Conservation (phyloP, 2,329 filamentous ascomycete species). For the Gaeumannomyces tritici region DNA sequence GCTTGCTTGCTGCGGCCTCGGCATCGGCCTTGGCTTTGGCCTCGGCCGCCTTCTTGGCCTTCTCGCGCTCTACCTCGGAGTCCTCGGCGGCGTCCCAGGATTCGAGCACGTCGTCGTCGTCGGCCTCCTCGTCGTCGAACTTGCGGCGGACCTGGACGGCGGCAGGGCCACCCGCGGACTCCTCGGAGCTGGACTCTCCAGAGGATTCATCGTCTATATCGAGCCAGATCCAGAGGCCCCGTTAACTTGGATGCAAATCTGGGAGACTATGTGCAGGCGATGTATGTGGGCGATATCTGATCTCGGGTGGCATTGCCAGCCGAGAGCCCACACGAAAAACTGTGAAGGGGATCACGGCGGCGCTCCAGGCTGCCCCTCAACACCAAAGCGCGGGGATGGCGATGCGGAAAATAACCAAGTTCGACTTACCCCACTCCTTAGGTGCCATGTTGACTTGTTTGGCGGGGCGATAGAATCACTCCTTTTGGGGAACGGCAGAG, state of each 20-base stretch:
- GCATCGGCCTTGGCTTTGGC: slow-evolving; percentile 84
- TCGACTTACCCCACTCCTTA: slow-evolving; percentile 30
- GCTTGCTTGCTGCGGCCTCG: slow-evolving; percentile 82
- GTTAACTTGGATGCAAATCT: neutral
- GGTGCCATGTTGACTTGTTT: slow-evolving; percentile 20
- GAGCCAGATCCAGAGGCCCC: neutral
- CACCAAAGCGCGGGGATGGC: neutral
- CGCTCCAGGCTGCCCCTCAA: neutral
- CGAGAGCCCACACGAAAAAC: too few relatives aligned
- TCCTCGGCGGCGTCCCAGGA: slow-evolving; percentile 97
- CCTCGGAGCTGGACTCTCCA: slow-evolving; percentile 16
- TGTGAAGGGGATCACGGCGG: too few relatives aligned
- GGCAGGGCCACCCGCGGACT: slow-evolving; percentile 26
- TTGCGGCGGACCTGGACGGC: slow-evolving; percentile 42
- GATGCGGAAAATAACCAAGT: neutral
- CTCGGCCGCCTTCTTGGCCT: slow-evolving; percentile 77
- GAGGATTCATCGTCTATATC: slow-evolving; percentile 25
- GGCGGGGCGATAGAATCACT: neutral
- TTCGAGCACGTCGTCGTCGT: slow-evolving; percentile 77
- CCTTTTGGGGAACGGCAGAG: neutral
- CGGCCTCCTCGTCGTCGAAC: slow-evolving; percentile 87
- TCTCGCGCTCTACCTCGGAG: slow-evolving; percentile 93
- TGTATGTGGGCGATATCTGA: neutral
- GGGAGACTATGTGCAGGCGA: neutral
- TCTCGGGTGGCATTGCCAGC: neutral